Base-by-base conservation (phyloP, 345 rosid genomes). In the Kernera saxatilis region DNA sequence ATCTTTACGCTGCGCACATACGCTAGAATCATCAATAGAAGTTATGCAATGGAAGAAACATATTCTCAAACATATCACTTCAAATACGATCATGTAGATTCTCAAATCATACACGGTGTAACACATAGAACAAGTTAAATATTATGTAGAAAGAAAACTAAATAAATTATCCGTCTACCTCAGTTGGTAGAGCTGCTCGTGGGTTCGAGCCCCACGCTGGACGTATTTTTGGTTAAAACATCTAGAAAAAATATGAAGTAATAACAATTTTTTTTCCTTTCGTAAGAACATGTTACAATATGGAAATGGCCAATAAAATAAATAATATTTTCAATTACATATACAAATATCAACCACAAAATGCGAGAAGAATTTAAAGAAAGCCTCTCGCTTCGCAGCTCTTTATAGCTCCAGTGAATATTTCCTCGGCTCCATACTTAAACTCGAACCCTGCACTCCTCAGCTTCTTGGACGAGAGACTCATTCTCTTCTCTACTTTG, bases 121-220 rank as follows among this genome's bases (percentile, higher is more conserved):
- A n/a, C n/a, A n/a, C n/a, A n/a, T n/a, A n/a, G n/a, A n/a, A n/a
- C n/a, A n/a, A n/a, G n/a, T n/a, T n/a, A n/a, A n/a, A n/a, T n/a
- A n/a, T n/a, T n/a, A n/a, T n/a, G n/a, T n/a, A n/a, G n/a, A n/a
- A n/a, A n/a, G n/a, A n/a, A n/a, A n/a, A n/a, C n/a, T n/a, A n/a
- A n/a, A n/a, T n/a, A n/a, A n/a, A n/a, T n/a, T n/a, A n/a, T n/a
- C n/a, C n/a, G n/a, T n/a, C n/a, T n/a, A n/a, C n/a, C n/a, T n/a
- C n/a, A n/a, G n/a, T n/a, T n/a, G n/a, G n/a, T n/a, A n/a, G n/a
- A n/a, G 29, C 32, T 39, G 44, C 17, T 39, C 17, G 44, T 39
- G 44, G 44, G 46, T 78, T 78, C 77, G 76, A 79, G 72, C 74
- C 82, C 85, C 78, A 74, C 77, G 85, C 77, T 81, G 77, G 87